A percentile compares a stretch with the other conserved stretches of the same genome.
phyloP scores from a whole-genome alignment of 2,329 filamentous ascomycete genomes.

The Ascocoryne sarcoides region DNA sequence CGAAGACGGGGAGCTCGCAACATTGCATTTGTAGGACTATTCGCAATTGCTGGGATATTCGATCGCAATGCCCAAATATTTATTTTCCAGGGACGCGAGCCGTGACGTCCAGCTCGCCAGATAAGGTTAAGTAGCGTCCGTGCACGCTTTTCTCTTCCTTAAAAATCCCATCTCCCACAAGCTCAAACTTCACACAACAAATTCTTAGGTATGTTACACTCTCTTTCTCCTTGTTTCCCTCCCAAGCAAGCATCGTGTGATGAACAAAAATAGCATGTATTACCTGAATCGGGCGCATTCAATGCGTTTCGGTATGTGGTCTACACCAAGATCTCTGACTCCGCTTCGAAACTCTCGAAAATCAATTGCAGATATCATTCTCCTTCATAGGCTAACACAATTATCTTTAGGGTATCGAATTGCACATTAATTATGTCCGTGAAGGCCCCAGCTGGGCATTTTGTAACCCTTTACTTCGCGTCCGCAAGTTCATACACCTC shows the following conservation, averaged over 20 bases:
- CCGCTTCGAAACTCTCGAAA: too few species aligned
- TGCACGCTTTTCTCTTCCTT: not conserved
- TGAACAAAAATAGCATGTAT: conserved; percentile 35
- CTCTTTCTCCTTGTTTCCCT: conserved; percentile 1
- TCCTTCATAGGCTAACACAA: too few species aligned
- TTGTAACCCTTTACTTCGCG: conserved; percentile 77
- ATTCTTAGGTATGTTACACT: conserved; percentile 13
- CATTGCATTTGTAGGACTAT: conserved; percentile 11
- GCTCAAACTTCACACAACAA: not conserved
- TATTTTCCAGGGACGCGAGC: conserved; percentile 8
- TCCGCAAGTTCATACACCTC: conserved; percentile 61
- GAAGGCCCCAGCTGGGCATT: conserved; percentile 43
- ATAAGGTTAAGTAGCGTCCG: not conserved
- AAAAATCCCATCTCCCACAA: not conserved
- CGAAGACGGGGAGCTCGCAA: conserved; percentile 5
- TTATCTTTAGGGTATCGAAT: too few species aligned
- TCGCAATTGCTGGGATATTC: not conserved
- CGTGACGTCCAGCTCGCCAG: not conserved
- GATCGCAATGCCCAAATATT: not conserved
- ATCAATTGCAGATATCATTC: too few species aligned
- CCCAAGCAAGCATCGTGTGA: conserved; percentile 20
- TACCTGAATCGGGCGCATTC: conserved; percentile 31
- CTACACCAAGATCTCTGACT: conserved; percentile 68
- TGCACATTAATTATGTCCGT: too few species aligned
- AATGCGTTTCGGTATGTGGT: conserved; percentile 44